phyloP scores from a whole-genome alignment of 1,284 basidiomycete genomes.

The Pseudozyma tsukubaensis region DNA sequence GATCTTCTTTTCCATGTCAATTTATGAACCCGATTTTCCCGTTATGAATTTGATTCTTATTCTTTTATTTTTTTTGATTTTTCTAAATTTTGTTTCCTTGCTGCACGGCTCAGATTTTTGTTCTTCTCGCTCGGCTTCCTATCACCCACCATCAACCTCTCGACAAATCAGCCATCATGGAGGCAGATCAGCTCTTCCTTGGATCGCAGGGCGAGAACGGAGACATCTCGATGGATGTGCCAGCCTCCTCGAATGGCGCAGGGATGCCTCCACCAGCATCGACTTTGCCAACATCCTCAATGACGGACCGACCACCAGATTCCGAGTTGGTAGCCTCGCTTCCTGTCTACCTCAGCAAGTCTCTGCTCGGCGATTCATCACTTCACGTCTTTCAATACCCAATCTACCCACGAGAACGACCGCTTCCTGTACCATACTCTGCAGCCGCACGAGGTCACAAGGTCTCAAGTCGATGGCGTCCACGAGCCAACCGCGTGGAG shows the following conservation, averaged over 20 bases:
- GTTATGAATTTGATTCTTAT: neutral
- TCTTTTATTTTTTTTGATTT: neutral
- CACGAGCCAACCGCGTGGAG: constrained; percentile 62
- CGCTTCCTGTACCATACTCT: constrained; percentile 62
- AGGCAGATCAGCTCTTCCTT: constrained; percentile 29
- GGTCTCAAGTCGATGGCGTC: constrained; percentile 61
- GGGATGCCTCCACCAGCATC: constrained; percentile 1
- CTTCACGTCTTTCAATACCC: constrained; percentile 67
- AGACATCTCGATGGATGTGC: constrained; percentile 15
- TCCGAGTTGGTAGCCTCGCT: constrained; percentile 60
- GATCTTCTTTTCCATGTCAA: neutral
- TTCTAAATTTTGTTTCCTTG: neutral
- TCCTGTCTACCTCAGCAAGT: constrained; percentile 64
- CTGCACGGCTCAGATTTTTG: neutral
- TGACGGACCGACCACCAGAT: constrained; percentile 41
- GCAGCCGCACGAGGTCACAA: constrained; percentile 59
- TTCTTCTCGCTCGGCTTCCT: neutral
- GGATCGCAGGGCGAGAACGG: constrained; percentile 17
- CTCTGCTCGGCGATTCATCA: constrained; percentile 48
- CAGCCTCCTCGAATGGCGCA: neutral
- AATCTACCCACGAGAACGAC: constrained; percentile 56
- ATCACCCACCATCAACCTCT: neutral
- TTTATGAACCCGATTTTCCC: neutral
- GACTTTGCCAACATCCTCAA: constrained; percentile 24
- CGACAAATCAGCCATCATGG: constrained; percentile 18